Evolutionary conservation across 2,329 filamentous ascomycete genomes (phyloP), one percentile per base, ranked within the genome.

Genomic region (Clonostachys rhizophaga): DNA sequence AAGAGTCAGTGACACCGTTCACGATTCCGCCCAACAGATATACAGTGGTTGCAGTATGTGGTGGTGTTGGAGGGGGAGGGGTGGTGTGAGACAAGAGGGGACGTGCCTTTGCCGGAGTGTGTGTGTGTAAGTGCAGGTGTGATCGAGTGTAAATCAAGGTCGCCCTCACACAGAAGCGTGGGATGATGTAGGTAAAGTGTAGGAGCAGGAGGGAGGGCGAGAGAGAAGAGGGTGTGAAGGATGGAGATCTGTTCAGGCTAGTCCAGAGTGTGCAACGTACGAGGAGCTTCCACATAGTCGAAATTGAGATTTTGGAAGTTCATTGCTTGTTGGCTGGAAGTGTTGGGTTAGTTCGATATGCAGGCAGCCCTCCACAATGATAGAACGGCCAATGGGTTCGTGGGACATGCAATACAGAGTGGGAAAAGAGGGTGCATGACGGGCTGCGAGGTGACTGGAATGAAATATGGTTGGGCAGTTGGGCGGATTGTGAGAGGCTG

Each of bases 261-360:
- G 24, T 9, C 10, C 24, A 30, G 24, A 30, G 24, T 30, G 24
- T 30, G 9, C 24, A 37, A 66, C 64, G 56, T 67, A 68, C 66
- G 61, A 54, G 58, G 53, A 53, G 56, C 58, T 59, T 69, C 65
- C 54, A 64, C 60, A 59, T 62, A 55, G 50, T 68, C 60, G 52
- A 62, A 62, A 57, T 62, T 58, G 49, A 58, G 49, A 52, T 60
- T 62, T 56, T 65, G 64, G 53, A 61, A 62, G 55, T 65, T 69
- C 69, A 71, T 71, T 55, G 51, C 66, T 49, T 49, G 46, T 35
- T 24, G 18, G 41, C 17, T 39, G 36, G 36, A n/a, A 39, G 24
- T 10, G 24, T 30, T 30, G 24, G 36, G 36, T 39, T 39, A 39
- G 36, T 39, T 30, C 24, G 24, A 30, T 30, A 30, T 30, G 24